Base-by-base conservation (phyloP, 345 rosid genomes). In the Arabis alpina region DNA sequence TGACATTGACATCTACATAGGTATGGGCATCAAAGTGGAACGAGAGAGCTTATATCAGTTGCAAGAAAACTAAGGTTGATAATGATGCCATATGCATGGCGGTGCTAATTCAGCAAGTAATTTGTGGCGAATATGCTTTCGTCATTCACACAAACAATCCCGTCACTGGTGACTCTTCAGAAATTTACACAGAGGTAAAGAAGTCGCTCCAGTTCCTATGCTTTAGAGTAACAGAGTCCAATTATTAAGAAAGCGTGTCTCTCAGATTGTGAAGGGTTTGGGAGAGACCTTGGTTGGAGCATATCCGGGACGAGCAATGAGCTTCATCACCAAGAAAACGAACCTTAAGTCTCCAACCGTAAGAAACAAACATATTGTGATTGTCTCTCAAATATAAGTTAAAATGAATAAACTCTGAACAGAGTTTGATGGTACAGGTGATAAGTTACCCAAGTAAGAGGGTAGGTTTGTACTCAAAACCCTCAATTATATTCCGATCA, bases 1-100 rank as follows among this genome's bases (percentile, higher is more conserved):
- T 57, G 51, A 60, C 66, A 32, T 15, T 42, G 8, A 25, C 43
- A 58, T 54, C 36, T 40, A 24, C 16, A 36, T 71, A 94, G 99
- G 97, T 94, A 25, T 94, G 99, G 99, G 97, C 95, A 71, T 94
- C 99, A 30, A 94, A 94, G 65, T 94, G 96, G 99, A 91, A 94
- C 37, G 97, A 91, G 81, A 88, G 99, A 81, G 97, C 99, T 42
- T 94, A 88, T 78, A 77, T 88, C 74, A 94, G 97, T 85, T 83
- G 93, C 50, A 89, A 82, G 71, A 94, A 81, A 84, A 77, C 72
- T 24, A 91, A 80, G 80, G 44, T 94, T 68, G 91, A 91, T 71
- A 96, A 89, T 76, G 96, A 91, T 58, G 80, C 77, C 64, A 88
- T 94, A 58, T 85, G 95, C 82, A 89, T 94, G 99, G 96, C 97